Evolutionary conservation across 306 rosid genomes (phyloP), one percentile per base, ranked within the genome.

Genomic region (Vigna radiata): DNA sequence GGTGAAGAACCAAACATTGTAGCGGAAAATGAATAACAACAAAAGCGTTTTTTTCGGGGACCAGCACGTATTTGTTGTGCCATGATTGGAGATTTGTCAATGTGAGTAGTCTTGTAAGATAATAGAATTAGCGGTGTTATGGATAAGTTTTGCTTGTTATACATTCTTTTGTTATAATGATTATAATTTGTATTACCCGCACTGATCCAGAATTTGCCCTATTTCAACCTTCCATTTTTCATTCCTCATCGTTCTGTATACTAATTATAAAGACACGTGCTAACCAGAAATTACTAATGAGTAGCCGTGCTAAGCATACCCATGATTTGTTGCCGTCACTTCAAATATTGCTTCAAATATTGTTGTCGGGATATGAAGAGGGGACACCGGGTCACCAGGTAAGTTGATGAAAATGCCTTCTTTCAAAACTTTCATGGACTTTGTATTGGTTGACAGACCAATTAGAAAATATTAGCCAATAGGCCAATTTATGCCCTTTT

Each of bases 1-100:
- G 97, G 96, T 39, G 97, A 92, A 75, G 92, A 88, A 53, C 98
- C 98, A 21, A 87, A 89, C 77, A 70, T 95, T 68, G 54, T 95
- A 48, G 92, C 97, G 4, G 97, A 86, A 70, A 87, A 82, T 31
- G 97, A 94, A 88, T 94, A 88, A 91, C 55, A 74, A 77, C 17
- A 25, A 23, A 52, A 71, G 73, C 39, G 31, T 44, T 76, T 71
- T 69, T 62, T 65, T 41, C 44, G 2, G 17, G 17, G 52, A 37
- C 41, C 48, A 55, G 55, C 39, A 16, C 41, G 31, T 18, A 7
- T 18, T 50, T 68, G 21, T 52, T 56, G 36, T 21, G 33, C 33
- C 62, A 11, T 21, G 37, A 56, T 72, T 77, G 74, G 43, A 70
- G 59, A 63, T 36, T 73, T 69, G 84, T 65, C 55, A 8, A 72